Evolutionary conservation across 2,329 filamentous ascomycete species (phyloP).

Genomic region (Colletotrichum sp.): DNA sequence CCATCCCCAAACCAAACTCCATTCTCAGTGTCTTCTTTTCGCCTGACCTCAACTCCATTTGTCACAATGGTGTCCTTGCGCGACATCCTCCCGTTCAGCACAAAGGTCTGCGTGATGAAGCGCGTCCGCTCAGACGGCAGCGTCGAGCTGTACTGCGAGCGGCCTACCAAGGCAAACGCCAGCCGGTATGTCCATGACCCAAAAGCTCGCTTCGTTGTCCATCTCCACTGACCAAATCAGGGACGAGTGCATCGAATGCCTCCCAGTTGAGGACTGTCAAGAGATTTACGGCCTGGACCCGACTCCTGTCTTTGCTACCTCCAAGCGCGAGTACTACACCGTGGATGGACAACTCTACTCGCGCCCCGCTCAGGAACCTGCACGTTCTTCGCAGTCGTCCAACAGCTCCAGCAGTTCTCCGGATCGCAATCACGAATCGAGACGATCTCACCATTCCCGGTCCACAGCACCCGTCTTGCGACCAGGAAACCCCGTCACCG

Average conservation of each 20-base stretch:
- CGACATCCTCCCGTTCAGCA: not conserved
- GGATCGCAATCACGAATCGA: not conserved
- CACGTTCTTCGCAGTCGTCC: not conserved
- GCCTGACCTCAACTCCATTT: not conserved
- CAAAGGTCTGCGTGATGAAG: not conserved
- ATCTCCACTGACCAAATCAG: not conserved
- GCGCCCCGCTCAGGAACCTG: not conserved
- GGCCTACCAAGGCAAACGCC: not conserved
- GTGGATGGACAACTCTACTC: not conserved
- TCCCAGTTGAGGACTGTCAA: fast-evolving
- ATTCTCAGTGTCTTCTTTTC: not conserved
- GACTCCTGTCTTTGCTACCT: not conserved
- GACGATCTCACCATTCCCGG: not conserved
- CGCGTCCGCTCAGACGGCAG: not conserved
- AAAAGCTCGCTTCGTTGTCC: fast-evolving
- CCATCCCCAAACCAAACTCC: not conserved
- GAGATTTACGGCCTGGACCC: not conserved
- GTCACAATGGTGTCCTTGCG: not conserved
- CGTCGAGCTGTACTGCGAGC: not conserved
- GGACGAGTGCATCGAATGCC: not conserved
- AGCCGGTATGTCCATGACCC: not conserved
- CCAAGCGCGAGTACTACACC: not conserved
- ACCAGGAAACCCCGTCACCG: not conserved
- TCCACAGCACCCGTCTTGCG: not conserved
- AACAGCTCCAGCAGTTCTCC: not conserved